Evolutionary conservation across 1,284 basidiomycete species (phyloP).

Genomic region (Moesziomyces antarcticus): DNA sequence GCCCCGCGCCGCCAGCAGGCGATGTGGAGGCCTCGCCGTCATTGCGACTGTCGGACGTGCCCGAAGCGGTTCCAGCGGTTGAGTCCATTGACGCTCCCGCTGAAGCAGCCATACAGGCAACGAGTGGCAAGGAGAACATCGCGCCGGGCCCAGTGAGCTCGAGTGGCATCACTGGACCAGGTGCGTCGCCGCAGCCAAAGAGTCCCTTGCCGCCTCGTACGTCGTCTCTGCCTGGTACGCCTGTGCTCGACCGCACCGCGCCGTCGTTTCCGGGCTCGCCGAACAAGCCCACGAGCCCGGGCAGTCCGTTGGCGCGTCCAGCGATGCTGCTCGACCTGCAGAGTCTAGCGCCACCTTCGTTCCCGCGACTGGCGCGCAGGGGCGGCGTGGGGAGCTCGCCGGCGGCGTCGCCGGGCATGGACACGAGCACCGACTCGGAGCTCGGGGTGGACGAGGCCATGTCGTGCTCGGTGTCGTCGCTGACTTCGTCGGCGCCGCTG

Average conservation of each 20-base stretch:
- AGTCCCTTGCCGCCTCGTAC: slow-evolving; percentile 31
- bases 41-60: slow-evolving; percentile 16
- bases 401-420: slow-evolving; percentile 26
- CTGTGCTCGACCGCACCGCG: slow-evolving; percentile 9
- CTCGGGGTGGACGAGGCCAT: slow-evolving; percentile 24
- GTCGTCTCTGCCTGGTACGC: slow-evolving; percentile 36
- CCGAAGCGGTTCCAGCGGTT: slow-evolving; percentile 4
- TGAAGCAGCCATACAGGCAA: too few species aligned
- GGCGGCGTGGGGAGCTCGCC: slow-evolving; percentile 5
- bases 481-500: slow-evolving; percentile 23
- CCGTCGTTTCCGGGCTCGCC: slow-evolving; percentile 34
- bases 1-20: background rate
- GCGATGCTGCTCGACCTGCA: slow-evolving; percentile 28
- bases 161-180: too few species aligned
- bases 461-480: slow-evolving; percentile 23
- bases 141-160: background rate
- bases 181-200: slow-evolving; percentile 10
- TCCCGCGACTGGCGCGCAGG: slow-evolving; percentile 3
- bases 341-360: slow-evolving; percentile 23
- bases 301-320: slow-evolving; percentile 28
- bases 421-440: slow-evolving; percentile 33
- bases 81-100: too few species aligned
- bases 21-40: background rate
- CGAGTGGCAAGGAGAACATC: background rate
- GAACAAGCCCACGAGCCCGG: slow-evolving; percentile 24